phyloP scores from a whole-genome alignment of 2,329 filamentous ascomycete genomes.

The Botrytis elliptica region DNA sequence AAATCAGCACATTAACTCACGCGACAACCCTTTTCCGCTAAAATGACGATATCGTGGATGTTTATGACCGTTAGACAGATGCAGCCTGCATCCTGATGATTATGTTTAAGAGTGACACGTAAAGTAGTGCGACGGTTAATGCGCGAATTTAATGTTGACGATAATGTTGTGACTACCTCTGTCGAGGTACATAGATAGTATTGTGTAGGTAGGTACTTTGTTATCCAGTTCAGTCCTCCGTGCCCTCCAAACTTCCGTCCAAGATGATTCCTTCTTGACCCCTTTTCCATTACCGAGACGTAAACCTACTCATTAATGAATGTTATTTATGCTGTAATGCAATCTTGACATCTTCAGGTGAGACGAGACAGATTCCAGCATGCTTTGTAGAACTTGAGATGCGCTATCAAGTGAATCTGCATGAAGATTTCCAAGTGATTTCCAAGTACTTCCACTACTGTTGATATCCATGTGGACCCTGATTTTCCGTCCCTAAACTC shows the following conservation, averaged over 20 bases:
- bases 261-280: neutral
- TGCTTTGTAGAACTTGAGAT: conserved; percentile 1
- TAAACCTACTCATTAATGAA: neutral
- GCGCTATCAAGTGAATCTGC: neutral
- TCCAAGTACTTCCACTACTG: neutral
- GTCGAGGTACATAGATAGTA: neutral
- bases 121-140: neutral
- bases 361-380: neutral
- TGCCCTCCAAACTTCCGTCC: too few species aligned
- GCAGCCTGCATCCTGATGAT: neutral
- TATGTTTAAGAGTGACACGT: neutral
- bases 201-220: neutral
- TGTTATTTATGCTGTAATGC: neutral
- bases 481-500: neutral
- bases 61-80: neutral
- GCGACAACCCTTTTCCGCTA: neutral
- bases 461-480: neutral
- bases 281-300: conserved; percentile 10
- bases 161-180: neutral
- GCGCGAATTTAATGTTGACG: conserved; percentile 7
- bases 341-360: neutral
- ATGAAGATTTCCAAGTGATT: neutral
- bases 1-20: conserved; percentile 1
- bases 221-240: neutral
- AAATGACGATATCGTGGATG: conserved; percentile 3